Base-by-base conservation (phyloP, 2,329 filamentous ascomycete genomes). In the Ambrosiella beaveri region DNA sequence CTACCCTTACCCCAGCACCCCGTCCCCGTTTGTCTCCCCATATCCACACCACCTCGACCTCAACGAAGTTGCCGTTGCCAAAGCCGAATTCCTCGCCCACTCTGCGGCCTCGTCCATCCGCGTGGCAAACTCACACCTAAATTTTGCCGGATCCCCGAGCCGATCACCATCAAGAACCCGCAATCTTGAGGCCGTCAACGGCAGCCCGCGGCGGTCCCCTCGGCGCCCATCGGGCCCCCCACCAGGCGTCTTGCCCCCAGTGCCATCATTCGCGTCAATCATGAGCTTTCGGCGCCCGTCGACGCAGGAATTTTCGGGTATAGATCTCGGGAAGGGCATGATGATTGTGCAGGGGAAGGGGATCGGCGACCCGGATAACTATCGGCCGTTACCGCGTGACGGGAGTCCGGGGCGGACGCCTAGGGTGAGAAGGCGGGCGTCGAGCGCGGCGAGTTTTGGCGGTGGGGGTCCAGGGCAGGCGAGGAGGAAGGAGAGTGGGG, bases 111-210 rank as follows among this genome's bases (percentile, higher is more conserved):
- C 57, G n/a, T 54, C 57, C 6, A 54, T 58, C n/a, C 50, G 57
- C n/a, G 57, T 50, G n/a, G 50, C 57, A 40, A 58, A 58, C 41
- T 39, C 50, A 17, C 39, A 58, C 49, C 44, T 58, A 9, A 53
- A 15, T n/a, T 53, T 53, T n/a, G 12, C 51, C 7, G 38, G 35
- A n/a, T 36, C 51, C 15, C 15, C 36, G 51, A 47, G 44, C n/a
- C 44, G 3, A 15, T 47, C 45, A 45, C 39, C 36, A 13, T 27
- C 56, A 52, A 39, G 35, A 38, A 45, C 45, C 11, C 12, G n/a
- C 11, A 50, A 39, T 54, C 35, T 15, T 11, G 12, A 44, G 36
- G 4, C 7, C 5, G 11, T 7, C 19, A 57, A 47, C 27, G 5
- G 17, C 53, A 57, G 55, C 37, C 39, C 35, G 35, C 35, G 53